Conservation (phyloP, 306 rosid species). For the Pyrus communis region DNA sequence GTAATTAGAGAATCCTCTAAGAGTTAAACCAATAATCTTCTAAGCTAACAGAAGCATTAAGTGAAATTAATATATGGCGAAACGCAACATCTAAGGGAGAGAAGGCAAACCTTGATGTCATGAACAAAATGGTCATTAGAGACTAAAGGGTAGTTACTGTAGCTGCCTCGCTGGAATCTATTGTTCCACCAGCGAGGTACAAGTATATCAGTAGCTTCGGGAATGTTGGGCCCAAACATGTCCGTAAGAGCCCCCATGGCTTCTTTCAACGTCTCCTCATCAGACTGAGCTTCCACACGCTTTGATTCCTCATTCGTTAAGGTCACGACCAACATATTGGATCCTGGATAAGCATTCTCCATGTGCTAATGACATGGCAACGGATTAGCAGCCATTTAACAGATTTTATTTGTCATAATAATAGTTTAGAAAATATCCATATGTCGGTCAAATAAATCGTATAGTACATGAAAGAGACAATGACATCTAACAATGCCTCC, state of each 20-base stretch:
- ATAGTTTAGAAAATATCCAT: constrained; percentile 19
- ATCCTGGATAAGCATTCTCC: constrained; percentile 95
- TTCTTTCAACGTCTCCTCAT: constrained; percentile 66
- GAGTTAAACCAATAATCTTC: neutral
- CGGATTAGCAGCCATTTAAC: constrained; percentile 22
- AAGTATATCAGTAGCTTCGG: constrained; percentile 71
- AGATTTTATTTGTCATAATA: constrained; percentile 13
- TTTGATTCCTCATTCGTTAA: constrained; percentile 89
- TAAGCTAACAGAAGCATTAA: neutral
- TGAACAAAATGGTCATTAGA: constrained; percentile 44
- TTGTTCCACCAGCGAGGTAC: constrained; percentile 93
- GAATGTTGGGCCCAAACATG: constrained; percentile 78
- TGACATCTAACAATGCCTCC: constrained; percentile 19
- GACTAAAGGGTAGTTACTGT: constrained; percentile 81
- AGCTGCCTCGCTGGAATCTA: constrained; percentile 92
- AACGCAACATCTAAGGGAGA: neutral
- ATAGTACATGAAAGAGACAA: constrained; percentile 1
- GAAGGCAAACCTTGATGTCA: constrained; percentile 55
- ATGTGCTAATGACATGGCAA: constrained; percentile 71
- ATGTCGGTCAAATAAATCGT: constrained; percentile 2
- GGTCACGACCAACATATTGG: constrained; percentile 91
- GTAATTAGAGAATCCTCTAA: neutral
- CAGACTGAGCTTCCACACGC: constrained; percentile 86
- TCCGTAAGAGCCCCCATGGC: constrained; percentile 82
- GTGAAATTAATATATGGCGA: neutral